Conservation (phyloP, 73 alveolate genomes). For the Paramecium caudatum region DNA sequence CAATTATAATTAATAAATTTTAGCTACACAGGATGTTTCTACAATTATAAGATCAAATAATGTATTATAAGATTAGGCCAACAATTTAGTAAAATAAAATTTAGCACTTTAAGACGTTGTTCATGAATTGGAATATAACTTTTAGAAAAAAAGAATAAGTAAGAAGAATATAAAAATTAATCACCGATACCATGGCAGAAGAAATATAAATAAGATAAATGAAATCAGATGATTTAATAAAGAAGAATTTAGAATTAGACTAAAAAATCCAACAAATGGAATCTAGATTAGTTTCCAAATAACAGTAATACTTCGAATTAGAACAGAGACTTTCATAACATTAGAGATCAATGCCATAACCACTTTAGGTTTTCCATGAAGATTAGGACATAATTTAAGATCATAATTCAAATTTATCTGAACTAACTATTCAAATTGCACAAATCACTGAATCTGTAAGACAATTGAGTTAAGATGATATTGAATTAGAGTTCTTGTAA, state of each 20-base stretch:
- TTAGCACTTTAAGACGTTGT: conserved; percentile 15
- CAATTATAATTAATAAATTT: conserved; percentile 14
- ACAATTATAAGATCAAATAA: not conserved
- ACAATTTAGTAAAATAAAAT: conserved; percentile 48
- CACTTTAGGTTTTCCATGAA: not conserved
- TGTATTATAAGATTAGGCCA: conserved; percentile 9
- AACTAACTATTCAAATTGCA: not conserved
- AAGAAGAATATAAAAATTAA: not conserved
- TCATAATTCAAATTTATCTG: conserved; percentile 38
- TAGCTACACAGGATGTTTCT: not conserved
- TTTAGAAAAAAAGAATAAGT: not conserved
- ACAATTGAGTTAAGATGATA: conserved; percentile 59
- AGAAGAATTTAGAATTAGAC: conserved; percentile 49
- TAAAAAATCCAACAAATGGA: not conserved
- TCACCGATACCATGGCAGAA: not conserved
- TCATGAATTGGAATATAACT: conserved; percentile 29
- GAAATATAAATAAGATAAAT: not conserved
- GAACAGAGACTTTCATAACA: conserved; percentile 15
- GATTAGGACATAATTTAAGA: conserved; percentile 9
- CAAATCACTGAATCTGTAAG: conserved; percentile 38
- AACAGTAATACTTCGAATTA: not conserved
- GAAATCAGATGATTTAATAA: conserved; percentile 13
- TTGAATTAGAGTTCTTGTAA: conserved; percentile 2
- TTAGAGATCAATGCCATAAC: not conserved
- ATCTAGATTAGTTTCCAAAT: not conserved